Evolutionary conservation across 345 rosid genomes (phyloP).

Genomic region (Brassica incana): DNA sequence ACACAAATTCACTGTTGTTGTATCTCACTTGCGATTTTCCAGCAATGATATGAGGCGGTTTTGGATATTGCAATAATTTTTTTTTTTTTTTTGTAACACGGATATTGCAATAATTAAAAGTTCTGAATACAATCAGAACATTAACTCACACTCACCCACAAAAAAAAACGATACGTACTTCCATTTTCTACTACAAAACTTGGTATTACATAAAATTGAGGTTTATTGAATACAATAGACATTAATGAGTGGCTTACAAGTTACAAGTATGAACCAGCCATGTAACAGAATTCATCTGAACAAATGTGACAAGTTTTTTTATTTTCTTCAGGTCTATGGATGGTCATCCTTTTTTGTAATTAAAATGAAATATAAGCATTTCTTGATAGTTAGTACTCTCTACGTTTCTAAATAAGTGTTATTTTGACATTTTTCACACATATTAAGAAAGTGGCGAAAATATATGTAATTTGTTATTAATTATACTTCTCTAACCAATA

Average conservation of each 20-base stretch:
- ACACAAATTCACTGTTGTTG: not conserved
- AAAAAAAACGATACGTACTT: not conserved
- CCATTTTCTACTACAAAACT: constrained; percentile 6
- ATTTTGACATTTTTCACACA: too few species aligned
- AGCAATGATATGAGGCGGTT: constrained; percentile 7
- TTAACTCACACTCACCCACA: not conserved
- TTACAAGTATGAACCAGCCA: not conserved
- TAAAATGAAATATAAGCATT: not conserved
- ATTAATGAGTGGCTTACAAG: not conserved
- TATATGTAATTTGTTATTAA: too few species aligned
- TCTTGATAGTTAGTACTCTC: not conserved
- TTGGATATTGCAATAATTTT: constrained; percentile 16
- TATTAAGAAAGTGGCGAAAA: too few species aligned
- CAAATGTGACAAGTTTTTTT: constrained; percentile 2
- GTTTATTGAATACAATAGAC: not conserved
- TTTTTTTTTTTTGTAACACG: too few species aligned
- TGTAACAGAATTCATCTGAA: constrained; percentile 13
- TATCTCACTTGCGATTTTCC: not conserved
- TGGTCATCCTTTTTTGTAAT: not conserved
- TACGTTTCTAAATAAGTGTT: too few species aligned
- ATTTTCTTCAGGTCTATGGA: not conserved
- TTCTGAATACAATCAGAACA: not conserved
- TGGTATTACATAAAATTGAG: not conserved
- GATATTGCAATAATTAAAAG: constrained; percentile 10
- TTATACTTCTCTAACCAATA: too few species aligned